Conservation (phyloP, 106 monocot species). For the Platanthera guangdongensis region DNA sequence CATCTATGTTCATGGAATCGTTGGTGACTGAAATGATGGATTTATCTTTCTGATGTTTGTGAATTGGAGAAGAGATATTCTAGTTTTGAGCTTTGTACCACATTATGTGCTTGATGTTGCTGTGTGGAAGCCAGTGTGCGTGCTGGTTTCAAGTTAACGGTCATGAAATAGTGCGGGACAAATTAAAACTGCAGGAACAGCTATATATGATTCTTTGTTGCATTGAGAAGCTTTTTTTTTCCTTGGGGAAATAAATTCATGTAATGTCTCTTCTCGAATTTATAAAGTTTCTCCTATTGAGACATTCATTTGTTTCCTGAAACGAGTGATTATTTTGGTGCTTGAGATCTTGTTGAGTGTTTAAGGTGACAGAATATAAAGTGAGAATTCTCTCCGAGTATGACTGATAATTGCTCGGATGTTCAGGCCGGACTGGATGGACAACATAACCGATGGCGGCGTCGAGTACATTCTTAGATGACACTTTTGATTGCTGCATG, state of each 20-base stretch:
- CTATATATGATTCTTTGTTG: neutral
- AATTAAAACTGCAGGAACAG: neutral
- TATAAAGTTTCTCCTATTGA: neutral
- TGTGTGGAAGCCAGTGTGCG: neutral
- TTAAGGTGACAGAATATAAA: neutral
- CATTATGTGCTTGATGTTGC: neutral
- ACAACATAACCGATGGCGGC: conserved; percentile 81
- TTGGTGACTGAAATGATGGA: conserved; percentile 47
- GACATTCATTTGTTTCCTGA: neutral
- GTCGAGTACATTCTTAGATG: conserved; percentile 93
- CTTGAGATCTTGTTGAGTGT: neutral
- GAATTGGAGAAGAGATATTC: conserved; percentile 12
- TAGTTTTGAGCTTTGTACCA: conserved; percentile 6
- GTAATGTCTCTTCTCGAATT: conserved; percentile 1
- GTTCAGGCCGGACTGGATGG: conserved; percentile 82
- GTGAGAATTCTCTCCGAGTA: neutral
- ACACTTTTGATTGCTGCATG: too few relatives aligned
- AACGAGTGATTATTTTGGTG: neutral
- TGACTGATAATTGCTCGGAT: conserved; percentile 54
- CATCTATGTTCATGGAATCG: conserved; percentile 24
- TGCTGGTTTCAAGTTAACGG: neutral
- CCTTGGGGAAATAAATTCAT: conserved; percentile 3
- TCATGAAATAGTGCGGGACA: neutral
- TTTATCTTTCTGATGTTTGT: conserved; percentile 22
- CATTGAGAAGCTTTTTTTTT: conserved; percentile 3